phyloP scores from a whole-genome alignment of 371 early-diverging fungal species.

The Coemansia sp. region DNA sequence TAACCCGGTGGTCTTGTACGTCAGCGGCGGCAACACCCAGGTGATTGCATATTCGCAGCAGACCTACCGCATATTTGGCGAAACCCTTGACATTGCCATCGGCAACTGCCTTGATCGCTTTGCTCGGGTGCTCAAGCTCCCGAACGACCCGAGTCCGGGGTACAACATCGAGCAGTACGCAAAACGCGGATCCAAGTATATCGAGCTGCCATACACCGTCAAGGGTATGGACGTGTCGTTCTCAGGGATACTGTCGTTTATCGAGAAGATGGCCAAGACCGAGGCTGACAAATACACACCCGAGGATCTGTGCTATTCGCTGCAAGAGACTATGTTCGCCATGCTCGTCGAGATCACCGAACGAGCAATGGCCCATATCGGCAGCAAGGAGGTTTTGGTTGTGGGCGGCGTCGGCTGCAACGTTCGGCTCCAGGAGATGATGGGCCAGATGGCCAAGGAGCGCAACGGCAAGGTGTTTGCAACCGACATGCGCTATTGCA shows the following conservation, averaged over 20 bases:
- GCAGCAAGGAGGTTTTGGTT: constrained; percentile 90
- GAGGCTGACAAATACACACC: constrained; percentile 58
- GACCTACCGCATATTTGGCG: constrained; percentile 98
- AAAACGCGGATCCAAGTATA: constrained; percentile 82
- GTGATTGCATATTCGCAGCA: constrained; percentile 97
- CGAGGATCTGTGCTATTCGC: constrained; percentile 95
- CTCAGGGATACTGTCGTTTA: constrained; percentile 91
- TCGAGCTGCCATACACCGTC: constrained; percentile 96
- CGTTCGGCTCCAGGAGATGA: constrained; percentile 97
- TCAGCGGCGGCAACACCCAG: constrained; percentile 99
- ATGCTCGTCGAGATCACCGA: constrained; percentile 99
- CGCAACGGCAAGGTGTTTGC: constrained; percentile 91
- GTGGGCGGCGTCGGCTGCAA: constrained; percentile 99
- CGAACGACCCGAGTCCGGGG: constrained; percentile 98
- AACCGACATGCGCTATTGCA: constrained; percentile 98
- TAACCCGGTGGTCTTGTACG: constrained; percentile 98
- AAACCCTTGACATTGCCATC: constrained; percentile 99
- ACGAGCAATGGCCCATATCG: constrained; percentile 99
- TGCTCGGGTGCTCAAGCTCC: constrained; percentile 89
- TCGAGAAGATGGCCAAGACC: constrained; percentile 74
- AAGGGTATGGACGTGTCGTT: constrained; percentile 99
- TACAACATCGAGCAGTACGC: constrained; percentile 98
- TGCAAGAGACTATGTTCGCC: constrained; percentile 99
- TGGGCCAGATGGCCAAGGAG: constrained; percentile 93
- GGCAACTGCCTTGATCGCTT: constrained; percentile 99